Evolutionary conservation across 345 rosid genomes (phyloP).

Genomic region (Brassica nigra): DNA sequence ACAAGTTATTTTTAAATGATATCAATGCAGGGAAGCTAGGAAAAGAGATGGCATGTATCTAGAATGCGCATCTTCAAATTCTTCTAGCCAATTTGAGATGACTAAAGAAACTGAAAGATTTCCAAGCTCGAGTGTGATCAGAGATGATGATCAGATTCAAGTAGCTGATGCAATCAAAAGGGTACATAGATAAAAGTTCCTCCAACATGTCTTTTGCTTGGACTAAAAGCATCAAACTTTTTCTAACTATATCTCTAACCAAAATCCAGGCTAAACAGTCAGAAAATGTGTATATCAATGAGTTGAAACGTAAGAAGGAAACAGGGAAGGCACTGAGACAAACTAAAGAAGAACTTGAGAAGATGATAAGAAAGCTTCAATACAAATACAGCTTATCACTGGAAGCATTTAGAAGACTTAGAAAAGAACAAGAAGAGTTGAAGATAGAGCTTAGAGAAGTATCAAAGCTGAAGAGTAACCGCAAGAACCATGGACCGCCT

Average conservation of each 20-base stretch:
- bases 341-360: constrained; percentile 51
- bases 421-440: constrained; percentile 59
- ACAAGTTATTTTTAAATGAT: background rate
- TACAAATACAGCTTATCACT: constrained; percentile 60
- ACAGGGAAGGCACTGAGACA: constrained; percentile 52
- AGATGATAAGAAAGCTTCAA: constrained; percentile 58
- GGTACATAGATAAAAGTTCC: constrained; percentile 44
- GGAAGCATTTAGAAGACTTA: constrained; percentile 53
- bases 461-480: constrained; percentile 62
- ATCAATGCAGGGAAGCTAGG: constrained; percentile 31
- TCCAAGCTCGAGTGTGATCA: constrained; percentile 9
- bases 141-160: constrained; percentile 43
- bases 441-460: constrained; percentile 64
- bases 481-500: constrained; percentile 18
- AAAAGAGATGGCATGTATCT: background rate
- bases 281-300: constrained; percentile 51
- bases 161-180: constrained; percentile 59
- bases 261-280: constrained; percentile 52
- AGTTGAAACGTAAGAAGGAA: constrained; percentile 60
- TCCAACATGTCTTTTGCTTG: background rate
- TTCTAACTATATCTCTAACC: background rate
- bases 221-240: background rate
- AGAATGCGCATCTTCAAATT: constrained; percentile 7
- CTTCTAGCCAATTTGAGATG: background rate
- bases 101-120: background rate